Evolutionary conservation across 2,329 filamentous ascomycete genomes (phyloP).

Genomic region (Penicillium janthinellum): DNA sequence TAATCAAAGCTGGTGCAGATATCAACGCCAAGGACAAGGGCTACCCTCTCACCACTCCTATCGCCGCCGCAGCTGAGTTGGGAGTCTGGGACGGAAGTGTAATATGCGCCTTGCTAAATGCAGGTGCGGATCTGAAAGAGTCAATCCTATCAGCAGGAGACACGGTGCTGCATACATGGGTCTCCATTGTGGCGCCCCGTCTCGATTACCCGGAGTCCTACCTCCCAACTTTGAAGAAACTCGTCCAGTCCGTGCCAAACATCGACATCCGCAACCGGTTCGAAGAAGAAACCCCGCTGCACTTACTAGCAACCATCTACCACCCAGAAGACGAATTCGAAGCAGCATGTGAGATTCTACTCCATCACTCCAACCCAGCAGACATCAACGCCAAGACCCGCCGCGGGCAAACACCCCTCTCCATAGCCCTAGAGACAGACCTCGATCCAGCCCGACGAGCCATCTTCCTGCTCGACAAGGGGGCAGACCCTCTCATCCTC

Average conservation of each 20-base stretch:
- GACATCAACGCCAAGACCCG: conserved; percentile 24
- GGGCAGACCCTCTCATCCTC: conserved; percentile 18
- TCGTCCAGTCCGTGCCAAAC: conserved; percentile 17
- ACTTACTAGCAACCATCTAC: conserved; percentile 23
- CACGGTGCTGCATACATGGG: conserved; percentile 32
- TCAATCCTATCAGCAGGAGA: conserved; percentile 16
- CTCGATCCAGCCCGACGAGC: conserved; percentile 22
- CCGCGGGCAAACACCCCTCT: conserved; percentile 24
- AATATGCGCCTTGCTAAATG: conserved; percentile 23
- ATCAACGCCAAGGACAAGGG: conserved; percentile 7
- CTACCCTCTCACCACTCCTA: conserved; percentile 24
- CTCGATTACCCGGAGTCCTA: conserved; percentile 29
- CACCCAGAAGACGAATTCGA: conserved; percentile 30
- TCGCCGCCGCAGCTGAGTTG: conserved; percentile 24
- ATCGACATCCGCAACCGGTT: conserved; percentile 21
- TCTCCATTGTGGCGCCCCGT: conserved; percentile 21
- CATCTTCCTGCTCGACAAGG: conserved; percentile 24
- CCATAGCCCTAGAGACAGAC: conserved; percentile 24
- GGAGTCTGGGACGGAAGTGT: conserved; percentile 30
- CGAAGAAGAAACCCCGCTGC: conserved; percentile 27
- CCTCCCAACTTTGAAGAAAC: conserved; percentile 18
- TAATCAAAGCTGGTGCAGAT: background rate
- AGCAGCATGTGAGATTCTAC: conserved; percentile 24
- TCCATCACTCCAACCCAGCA: conserved; percentile 16
- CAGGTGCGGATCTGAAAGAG: conserved; percentile 24